Base-by-base conservation (phyloP, 805 yeast species). In the Zygosaccharomyces bailii region DNA sequence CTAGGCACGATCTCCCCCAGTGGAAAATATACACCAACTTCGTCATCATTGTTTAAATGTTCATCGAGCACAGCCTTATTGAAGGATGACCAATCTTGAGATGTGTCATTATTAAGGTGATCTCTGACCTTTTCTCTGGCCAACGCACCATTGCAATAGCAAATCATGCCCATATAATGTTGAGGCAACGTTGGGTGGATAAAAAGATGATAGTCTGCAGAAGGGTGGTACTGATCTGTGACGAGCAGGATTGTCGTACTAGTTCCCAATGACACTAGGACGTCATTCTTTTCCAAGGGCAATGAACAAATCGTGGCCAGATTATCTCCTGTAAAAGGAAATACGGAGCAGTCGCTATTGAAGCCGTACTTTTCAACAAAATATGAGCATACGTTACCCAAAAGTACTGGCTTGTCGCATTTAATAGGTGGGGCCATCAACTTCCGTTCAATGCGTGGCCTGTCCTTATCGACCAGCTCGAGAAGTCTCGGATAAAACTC, bases 91-190 rank as follows among this genome's bases (percentile, higher is more conserved):
- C 91, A 84, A n/a, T 71, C 67, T 27, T 69, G 63, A 4, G 53
- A 51, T 4, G 63, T 61, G 10, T 57, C 48, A 1, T 42, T 63
- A 56, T 84, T 84, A 23, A 87, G 49, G 18, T 67, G 70, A 62
- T 88, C 83, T 39, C 93, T 72, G 8, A 88, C 72, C 45, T 74
- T 72, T 56, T 89, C 96, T 51, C 97, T 72, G 0, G 96, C 96
- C 39, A 89, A 68, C 0, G 96, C 77, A 0, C 97, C 96, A 61
- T 89, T 89, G 59, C 95, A 85, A 63, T 89, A 89, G 62, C 97
- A 89, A 43, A 90, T 78, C 97, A 89, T 89, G 17, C 95, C 96
- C 96, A 89, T 90, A 61, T 80, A 89, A 29, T 83, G 80, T 29
- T 73, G 73, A 0, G 78, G 76, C 49, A 85, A 76, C 0, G 95